Base-by-base conservation (phyloP, 176 grass and related monocot species). In the Eleusine indica region DNA sequence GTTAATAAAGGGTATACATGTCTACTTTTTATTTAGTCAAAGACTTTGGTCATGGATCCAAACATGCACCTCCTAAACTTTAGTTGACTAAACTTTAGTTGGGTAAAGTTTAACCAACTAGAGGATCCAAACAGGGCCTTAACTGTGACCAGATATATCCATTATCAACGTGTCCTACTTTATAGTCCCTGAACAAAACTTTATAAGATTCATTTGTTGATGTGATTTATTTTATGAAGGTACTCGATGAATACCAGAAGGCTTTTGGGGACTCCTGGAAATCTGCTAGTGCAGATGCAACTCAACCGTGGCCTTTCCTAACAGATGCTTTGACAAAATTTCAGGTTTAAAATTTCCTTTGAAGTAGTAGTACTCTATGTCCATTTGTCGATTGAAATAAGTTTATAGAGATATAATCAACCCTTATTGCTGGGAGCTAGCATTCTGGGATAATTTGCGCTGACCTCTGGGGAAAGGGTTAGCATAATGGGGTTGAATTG, bases 211-310 rank as follows among this genome's bases (percentile, higher is more conserved):
- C 47, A 66, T 15, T 75, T 56, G 30, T 66, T 19, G 19, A 71
- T 76, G 61, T 22, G 44, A 57, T 72, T 3, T 35, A 79, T 82
- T 80, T 72, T 66, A 32, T 93, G 80, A 83, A 99, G 97, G 93
- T 99, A 53, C 87, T 99, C 76, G 97, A 99, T 79, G 97, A 99
- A 89, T 99, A 99, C 88, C 93, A 96, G 79, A 99, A 99, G 82
- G 70, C 89, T 86, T 98, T 93, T 90, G 96, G 93, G 54, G 93
- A 99, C 63, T 87, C 89, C 15, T 96, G 88, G 93, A 92, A 86
- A 91, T 68, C 57, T 83, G 86, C 86, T 19, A 82, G 81, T 67
- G 68, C 77, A 40, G 97, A 99, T 94, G 71, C 80, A 38, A 89
- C 85, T 80, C 83, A 99, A 89, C 78, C 87, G 51, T 96, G 93